Evolutionary conservation across 306 rosid genomes (phyloP), one percentile per base, ranked within the genome.

Genomic region (Fagus crenata): DNA sequence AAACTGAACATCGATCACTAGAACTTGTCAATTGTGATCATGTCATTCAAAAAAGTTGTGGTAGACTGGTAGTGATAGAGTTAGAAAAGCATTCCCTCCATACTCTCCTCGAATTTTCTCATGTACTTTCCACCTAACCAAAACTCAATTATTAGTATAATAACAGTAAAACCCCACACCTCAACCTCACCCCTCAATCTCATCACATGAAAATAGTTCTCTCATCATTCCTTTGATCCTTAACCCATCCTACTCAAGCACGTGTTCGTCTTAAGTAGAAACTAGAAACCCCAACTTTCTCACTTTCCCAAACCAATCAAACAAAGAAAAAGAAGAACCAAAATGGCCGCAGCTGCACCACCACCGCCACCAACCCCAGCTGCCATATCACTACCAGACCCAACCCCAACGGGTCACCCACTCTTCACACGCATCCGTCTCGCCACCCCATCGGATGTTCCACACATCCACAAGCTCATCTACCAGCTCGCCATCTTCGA

Each of bases 401-500:
- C 85, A 18, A 33, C 86, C 59, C 87, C 88, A 6, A 39, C 74
- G 0, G 88, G 93, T 1, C 9, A 82, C 83, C 93, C 92, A 1
- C 31, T 90, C 8, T 94, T 94, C 86, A 54, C 95, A 36, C 91
- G 97, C 35, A 60, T 92, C 85, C 97, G 97, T 22, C 86, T 94
- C 0, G 98, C 93, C 42, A 49, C 53, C 40, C 86, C 81, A 0
- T 63, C 86, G 56, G 94, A 94, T 76, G 89, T 92, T 14, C 96
- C 95, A 51, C 87, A 85, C 88, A 86, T 94, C 87, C 92, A 89
- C 97, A 92, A 89, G 53, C 86, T 90, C 74, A 92, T 92, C 83
- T 87, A 86, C 80, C 93, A 89, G 77, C 86, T 94, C 91, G 94
- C 98, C 67, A 84, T 89, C 75, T 94, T 92, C 78, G 93, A 94